Percentiles rank a stretch among this genome's conserved stretches.
Evolutionary conservation across 1,284 basidiomycete genomes (phyloP).

Genomic region (Malassezia cuniculi): DNA sequence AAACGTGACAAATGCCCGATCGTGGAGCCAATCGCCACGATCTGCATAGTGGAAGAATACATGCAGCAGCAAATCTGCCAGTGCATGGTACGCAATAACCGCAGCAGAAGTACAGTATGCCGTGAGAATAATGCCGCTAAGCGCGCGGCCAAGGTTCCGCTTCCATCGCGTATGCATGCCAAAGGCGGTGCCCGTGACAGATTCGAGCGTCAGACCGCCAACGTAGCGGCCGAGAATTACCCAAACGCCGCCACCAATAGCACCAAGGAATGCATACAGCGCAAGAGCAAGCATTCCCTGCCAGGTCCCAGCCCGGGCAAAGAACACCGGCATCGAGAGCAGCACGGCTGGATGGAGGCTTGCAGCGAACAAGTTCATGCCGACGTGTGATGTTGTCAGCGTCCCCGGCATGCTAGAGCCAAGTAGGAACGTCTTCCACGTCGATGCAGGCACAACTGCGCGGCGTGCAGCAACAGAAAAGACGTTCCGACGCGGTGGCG

Average conservation of each 20-base stretch:
- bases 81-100: slow-evolving; percentile 37
- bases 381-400: slow-evolving; percentile 32
- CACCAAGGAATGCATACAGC: slow-evolving; percentile 26
- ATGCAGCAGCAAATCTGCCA: slow-evolving; percentile 37
- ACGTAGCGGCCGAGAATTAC: slow-evolving; percentile 40
- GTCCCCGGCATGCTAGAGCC: slow-evolving; percentile 30
- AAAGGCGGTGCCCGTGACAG: slow-evolving; percentile 33
- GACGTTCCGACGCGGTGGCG: neutral
- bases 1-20: slow-evolving; percentile 35
- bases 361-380: slow-evolving; percentile 36
- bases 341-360: slow-evolving; percentile 37
- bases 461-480: no score
- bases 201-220: slow-evolving; percentile 33
- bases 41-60: slow-evolving; percentile 37
- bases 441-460: no score
- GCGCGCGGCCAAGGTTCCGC: slow-evolving; percentile 24
- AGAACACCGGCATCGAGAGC: slow-evolving; percentile 39
- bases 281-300: slow-evolving; percentile 24
- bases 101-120: slow-evolving; percentile 38
- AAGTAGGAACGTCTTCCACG: slow-evolving; percentile 25
- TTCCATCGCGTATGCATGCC: slow-evolving; percentile 39
- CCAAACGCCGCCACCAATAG: slow-evolving; percentile 41
- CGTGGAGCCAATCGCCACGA: slow-evolving; percentile 29
- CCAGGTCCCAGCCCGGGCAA: slow-evolving; percentile 25
- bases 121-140: slow-evolving; percentile 25